These are phyloP conservation scores for Suhomyces taliae DNA, from an alignment of 1,139 yeast genomes.

Conservation along the genomic window DNA sequence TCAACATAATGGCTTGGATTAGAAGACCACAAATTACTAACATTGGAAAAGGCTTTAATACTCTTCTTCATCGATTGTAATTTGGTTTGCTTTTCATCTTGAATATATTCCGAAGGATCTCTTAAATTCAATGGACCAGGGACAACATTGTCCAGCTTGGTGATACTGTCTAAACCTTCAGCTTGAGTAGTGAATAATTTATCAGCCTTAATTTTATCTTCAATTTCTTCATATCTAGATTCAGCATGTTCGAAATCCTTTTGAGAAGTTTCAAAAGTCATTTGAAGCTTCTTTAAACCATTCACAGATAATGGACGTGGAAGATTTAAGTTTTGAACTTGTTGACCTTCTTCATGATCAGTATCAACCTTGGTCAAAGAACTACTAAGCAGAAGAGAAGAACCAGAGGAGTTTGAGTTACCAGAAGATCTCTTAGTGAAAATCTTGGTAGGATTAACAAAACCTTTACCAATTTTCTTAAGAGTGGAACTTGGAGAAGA, in stretches of 20 bases:
- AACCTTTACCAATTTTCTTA: constrained; percentile 20
- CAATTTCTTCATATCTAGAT: constrained; percentile 21
- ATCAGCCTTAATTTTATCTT: constrained; percentile 3
- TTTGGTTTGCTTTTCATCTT: constrained; percentile 12
- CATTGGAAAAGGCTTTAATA: constrained; percentile 32
- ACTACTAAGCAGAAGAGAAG: not conserved
- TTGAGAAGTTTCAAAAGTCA: constrained; percentile 35
- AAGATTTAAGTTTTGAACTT: constrained; percentile 20
- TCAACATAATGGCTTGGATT: constrained; percentile 58
- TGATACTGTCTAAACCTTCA: constrained; percentile 1
- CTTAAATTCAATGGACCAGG: constrained; percentile 30
- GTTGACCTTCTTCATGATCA: constrained; percentile 5
- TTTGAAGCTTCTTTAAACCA: constrained; percentile 33
- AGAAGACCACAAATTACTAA: constrained; percentile 62
- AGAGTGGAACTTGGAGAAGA: constrained; percentile 13
- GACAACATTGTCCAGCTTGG: constrained; percentile 6
- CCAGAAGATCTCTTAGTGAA: constrained; percentile 12
- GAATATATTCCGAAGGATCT: constrained; percentile 28
- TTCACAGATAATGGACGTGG: constrained; percentile 33
- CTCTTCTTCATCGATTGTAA: constrained; percentile 28
- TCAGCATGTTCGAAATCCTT: constrained; percentile 26
- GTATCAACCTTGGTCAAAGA: constrained; percentile 1
- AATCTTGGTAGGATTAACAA: constrained; percentile 21
- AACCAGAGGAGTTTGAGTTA: not conserved
- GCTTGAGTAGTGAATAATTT: constrained; percentile 4